phyloP scores from a whole-genome alignment of 2,329 filamentous ascomycete species.

The Pestalotiopsis sp. region DNA sequence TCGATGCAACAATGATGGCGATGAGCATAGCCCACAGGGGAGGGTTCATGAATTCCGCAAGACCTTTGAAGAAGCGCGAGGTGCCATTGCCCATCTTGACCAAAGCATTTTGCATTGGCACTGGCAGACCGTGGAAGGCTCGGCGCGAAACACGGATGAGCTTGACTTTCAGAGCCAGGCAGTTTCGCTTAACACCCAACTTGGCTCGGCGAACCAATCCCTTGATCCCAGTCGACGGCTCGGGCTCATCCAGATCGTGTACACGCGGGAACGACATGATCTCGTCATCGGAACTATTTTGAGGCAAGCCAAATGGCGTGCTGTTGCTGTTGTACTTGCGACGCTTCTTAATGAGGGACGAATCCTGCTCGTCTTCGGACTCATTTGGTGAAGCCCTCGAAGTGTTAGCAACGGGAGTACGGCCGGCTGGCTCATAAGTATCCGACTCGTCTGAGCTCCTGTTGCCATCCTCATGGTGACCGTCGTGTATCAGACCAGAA shows the following conservation, averaged over 20 bases:
- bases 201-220: constrained; percentile 43
- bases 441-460: constrained; percentile 45
- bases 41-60: constrained; percentile 97
- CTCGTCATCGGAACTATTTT: constrained; percentile 47
- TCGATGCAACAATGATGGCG: constrained; percentile 87
- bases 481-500: constrained; percentile 38
- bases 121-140: constrained; percentile 42
- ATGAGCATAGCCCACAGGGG: constrained; percentile 96
- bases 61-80: constrained; percentile 59
- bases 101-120: constrained; percentile 40
- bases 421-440: constrained; percentile 56
- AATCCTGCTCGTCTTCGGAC: constrained; percentile 48
- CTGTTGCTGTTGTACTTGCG: constrained; percentile 25
- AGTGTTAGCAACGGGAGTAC: constrained; percentile 54
- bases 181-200: constrained; percentile 33
- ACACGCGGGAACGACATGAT: constrained; percentile 67
- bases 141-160: constrained; percentile 20
- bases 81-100: constrained; percentile 34
- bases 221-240: constrained; percentile 42
- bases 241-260: constrained; percentile 43
- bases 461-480: constrained; percentile 31
- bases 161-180: constrained; percentile 24
- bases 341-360: constrained; percentile 29
- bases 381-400: constrained; percentile 53
- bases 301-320: constrained; percentile 36